These are phyloP conservation scores for Cryptococcus wingfieldii DNA, from an alignment of 1,284 basidiomycete species.

Conservation along the genomic window DNA sequence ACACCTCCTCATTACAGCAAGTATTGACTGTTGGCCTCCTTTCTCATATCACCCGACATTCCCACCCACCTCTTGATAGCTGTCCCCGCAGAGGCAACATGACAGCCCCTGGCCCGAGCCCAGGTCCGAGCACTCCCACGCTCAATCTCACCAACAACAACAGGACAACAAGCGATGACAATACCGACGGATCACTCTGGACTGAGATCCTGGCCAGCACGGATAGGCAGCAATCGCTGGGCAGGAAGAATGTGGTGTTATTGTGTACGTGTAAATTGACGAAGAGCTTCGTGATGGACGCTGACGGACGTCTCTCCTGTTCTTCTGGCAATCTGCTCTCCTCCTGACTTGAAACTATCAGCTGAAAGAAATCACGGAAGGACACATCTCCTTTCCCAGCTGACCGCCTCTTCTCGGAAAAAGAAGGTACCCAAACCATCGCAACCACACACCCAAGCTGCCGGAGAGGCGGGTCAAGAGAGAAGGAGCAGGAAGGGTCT, in stretches of 20 bases:
- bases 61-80: background rate
- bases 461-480: background rate
- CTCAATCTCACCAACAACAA: background rate
- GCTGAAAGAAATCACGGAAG: conserved; percentile 51
- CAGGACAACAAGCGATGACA: background rate
- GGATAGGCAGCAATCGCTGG: conserved; percentile 63
- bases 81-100: background rate
- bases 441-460: background rate
- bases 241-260: conserved; percentile 76
- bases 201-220: conserved; percentile 84
- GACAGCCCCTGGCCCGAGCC: background rate
- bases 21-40: background rate
- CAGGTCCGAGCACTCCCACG: conserved; percentile 1
- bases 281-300: background rate
- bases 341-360: conserved; percentile 58
- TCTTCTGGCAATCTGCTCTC: background rate
- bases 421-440: conserved; percentile 37
- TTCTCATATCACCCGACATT: background rate
- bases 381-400: conserved; percentile 14
- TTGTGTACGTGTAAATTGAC: conserved; percentile 61
- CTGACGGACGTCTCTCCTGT: background rate
- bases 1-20: background rate
- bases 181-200: conserved; percentile 57
- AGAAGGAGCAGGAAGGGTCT: conserved; percentile 56
- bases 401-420: conserved; percentile 2